A percentile compares a stretch with the other conserved stretches of the same genome.
phyloP scores from a whole-genome alignment of 1,284 basidiomycete species.

The Gomphus sp. region DNA sequence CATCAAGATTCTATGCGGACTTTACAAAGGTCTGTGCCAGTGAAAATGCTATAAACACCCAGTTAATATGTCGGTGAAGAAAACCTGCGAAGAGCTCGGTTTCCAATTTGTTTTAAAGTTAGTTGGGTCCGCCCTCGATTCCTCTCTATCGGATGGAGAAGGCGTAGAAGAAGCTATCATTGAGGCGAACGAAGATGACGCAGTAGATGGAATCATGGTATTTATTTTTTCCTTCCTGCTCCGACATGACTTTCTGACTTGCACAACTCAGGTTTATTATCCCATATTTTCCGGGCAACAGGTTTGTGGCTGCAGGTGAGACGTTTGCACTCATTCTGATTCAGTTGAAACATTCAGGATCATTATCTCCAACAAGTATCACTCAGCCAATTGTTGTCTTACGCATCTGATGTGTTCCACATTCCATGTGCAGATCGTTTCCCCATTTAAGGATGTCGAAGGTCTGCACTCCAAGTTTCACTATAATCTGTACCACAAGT shows the following conservation, averaged over 20 bases:
- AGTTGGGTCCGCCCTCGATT: slow-evolving; percentile 32
- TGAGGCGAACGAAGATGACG: slow-evolving; percentile 83
- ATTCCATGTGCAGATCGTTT: slow-evolving; percentile 62
- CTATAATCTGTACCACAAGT: slow-evolving; percentile 98
- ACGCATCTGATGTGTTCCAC: neutral
- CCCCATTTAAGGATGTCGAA: slow-evolving; percentile 95
- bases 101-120: slow-evolving; percentile 38
- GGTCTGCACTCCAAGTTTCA: slow-evolving; percentile 94
- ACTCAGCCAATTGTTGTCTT: neutral
- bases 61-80: slow-evolving; percentile 76
- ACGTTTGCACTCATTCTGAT: neutral
- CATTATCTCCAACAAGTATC: slow-evolving; percentile 88
- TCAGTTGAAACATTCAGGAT: slow-evolving; percentile 46
- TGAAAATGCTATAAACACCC: slow-evolving; percentile 83
- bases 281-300: slow-evolving; percentile 84
- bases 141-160: slow-evolving; percentile 37
- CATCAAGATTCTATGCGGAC: slow-evolving; percentile 87
- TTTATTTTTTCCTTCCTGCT: neutral
- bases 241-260: slow-evolving; percentile 4
- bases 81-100: slow-evolving; percentile 45
- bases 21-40: slow-evolving; percentile 61
- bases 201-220: slow-evolving; percentile 94
- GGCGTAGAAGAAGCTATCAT: slow-evolving; percentile 93
- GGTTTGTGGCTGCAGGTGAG: slow-evolving; percentile 33
- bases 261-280: slow-evolving; percentile 71